phyloP scores from a whole-genome alignment of 306 rosid genomes.

The Acacia crassicarpa region DNA sequence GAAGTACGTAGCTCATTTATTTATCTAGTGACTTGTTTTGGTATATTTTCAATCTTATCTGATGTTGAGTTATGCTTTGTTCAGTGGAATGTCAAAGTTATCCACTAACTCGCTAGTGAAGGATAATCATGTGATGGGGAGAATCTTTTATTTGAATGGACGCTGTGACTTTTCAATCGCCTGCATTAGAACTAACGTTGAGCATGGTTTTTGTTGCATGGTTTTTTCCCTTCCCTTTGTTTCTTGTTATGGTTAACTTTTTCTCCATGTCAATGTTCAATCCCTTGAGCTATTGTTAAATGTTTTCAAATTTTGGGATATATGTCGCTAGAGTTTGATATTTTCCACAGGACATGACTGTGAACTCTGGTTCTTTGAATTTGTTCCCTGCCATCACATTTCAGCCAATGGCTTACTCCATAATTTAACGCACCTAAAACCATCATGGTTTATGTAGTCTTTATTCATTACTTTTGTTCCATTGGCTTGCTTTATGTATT shows the following conservation, averaged over 20 bases:
- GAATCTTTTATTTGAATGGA: slow-evolving; percentile 10
- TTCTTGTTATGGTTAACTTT: neutral
- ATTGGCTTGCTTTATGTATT: neutral
- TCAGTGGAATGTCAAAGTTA: slow-evolving; percentile 18
- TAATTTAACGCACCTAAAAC: neutral
- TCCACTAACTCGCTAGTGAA: slow-evolving; percentile 4
- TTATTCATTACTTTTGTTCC: neutral
- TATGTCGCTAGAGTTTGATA: neutral
- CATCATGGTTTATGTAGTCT: neutral
- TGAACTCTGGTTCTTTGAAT: slow-evolving; percentile 1
- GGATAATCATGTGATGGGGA: slow-evolving; percentile 21
- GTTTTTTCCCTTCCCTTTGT: slow-evolving; percentile 6
- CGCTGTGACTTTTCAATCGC: neutral
- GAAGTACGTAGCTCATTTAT: slow-evolving; percentile 66
- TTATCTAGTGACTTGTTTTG: slow-evolving; percentile 13
- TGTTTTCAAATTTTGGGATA: neutral
- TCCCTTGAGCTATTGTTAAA: slow-evolving; percentile 3
- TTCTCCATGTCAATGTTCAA: neutral
- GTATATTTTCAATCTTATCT: slow-evolving; percentile 9
- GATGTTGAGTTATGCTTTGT: slow-evolving; percentile 14
- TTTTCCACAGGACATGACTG: slow-evolving; percentile 1
- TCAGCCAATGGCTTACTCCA: neutral
- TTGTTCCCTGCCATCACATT: neutral
- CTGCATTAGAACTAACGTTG: neutral
- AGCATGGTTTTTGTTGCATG: neutral